Base-by-base conservation (phyloP, 2,329 filamentous ascomycete species). In the Lizonia empirigonia region DNA sequence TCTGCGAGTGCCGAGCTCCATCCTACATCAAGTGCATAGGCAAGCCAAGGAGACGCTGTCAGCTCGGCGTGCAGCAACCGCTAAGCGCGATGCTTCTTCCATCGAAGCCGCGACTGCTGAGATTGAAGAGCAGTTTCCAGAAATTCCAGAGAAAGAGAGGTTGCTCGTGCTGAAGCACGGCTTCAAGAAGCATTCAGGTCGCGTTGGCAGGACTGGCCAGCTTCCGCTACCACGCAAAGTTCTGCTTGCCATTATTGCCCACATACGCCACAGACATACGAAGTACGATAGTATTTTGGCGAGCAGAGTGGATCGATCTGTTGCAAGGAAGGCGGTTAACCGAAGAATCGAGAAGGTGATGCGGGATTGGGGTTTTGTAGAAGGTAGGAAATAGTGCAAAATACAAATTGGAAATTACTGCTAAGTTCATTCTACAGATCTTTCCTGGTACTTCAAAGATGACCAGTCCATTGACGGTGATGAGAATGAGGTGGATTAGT, bases 211-310 rank as follows among this genome's bases (percentile, higher is more conserved):
- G 41, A 77, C 75, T 1, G 64, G 63, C 2, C 76, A 55, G 35
- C 60, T 80, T 5, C 63, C 65, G 0, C 36, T 79, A 27, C 63
- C 67, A 6, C 60, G 71, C 12, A 80, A 75, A 55, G 78, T 76
- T 4, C 58, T 65, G 36, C 69, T 81, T 19, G 81, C 78, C 2
- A 78, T 82, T 10, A 64, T 74, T 18, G 80, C 81, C 3, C 77
- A 82, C 54, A 72, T 80, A 4, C 71, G 81, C 6, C 80, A 83
- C 57, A 55, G 48, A 3, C 73, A 80, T 35, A 82, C 80, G 0
- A 57, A 69, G 1, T 83, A 83, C 49, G 78, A 82, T 12, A 34
- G 42, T 27, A 54, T 78, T 33, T 52, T 80, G 46, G 41, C 44
- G 37, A 12, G 34, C 20, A 59, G 56, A 5, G 16, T 49, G 39